Percentiles rank a stretch among this genome's conserved stretches.
These are phyloP conservation scores for Talaromyces sp. DNA, from an alignment of 2,329 filamentous ascomycete species.

Conservation along the genomic window DNA sequence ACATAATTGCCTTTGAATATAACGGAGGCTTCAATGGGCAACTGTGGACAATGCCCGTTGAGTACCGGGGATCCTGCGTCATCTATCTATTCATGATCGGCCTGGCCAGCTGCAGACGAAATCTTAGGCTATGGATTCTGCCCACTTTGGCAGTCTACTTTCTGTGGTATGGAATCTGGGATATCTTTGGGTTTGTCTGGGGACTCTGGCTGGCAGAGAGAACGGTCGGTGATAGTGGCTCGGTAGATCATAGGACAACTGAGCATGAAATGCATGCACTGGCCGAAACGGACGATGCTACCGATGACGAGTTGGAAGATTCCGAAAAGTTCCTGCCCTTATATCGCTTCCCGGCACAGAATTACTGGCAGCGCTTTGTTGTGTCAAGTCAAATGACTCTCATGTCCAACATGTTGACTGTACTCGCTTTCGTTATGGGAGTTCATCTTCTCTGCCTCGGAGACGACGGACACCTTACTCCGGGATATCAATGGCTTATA, in stretches of 20 bases:
- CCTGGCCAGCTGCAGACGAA: slow-evolving; percentile 18
- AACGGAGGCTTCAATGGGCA: slow-evolving; percentile 21
- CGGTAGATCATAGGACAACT: not conserved
- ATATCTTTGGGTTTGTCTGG: slow-evolving; percentile 21
- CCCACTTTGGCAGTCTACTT: slow-evolving; percentile 15
- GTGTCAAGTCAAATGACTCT: not conserved
- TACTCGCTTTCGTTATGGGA: slow-evolving; percentile 16
- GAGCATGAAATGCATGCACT: not conserved
- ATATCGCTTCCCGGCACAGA: not conserved
- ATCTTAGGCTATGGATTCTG: slow-evolving; percentile 15
- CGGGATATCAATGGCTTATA: slow-evolving; percentile 20
- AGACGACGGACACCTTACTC: slow-evolving; percentile 19
- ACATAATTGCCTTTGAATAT: slow-evolving; percentile 20
- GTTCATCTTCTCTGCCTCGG: slow-evolving; percentile 20
- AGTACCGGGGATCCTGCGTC: slow-evolving; percentile 21
- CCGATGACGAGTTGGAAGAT: not conserved
- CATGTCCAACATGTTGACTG: not conserved
- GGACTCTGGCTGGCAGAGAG: slow-evolving; percentile 21
- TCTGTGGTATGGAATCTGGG: slow-evolving; percentile 23
- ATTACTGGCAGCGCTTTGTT: not conserved
- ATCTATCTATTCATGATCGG: slow-evolving; percentile 19
- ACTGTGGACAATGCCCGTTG: slow-evolving; percentile 24
- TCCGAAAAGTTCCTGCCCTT: not conserved
- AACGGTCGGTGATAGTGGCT: not conserved
- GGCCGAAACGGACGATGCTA: not conserved